Evolutionary conservation across 176 grass and related monocot genomes (phyloP).

Genomic region (Aechmea fasciata): DNA sequence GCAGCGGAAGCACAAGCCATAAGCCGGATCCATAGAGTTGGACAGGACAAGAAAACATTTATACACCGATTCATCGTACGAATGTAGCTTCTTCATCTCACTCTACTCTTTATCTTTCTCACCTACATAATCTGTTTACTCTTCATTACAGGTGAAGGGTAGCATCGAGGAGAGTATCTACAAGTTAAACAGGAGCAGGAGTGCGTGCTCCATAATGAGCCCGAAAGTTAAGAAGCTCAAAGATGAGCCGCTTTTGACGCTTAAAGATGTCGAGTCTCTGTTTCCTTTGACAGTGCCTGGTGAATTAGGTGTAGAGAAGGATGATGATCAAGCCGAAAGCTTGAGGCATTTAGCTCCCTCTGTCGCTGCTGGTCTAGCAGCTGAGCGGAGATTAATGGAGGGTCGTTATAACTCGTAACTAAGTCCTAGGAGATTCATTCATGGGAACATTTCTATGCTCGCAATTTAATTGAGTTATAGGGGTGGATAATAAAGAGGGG

Average conservation of each 20-base stretch:
- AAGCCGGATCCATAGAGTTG: conserved; percentile 82
- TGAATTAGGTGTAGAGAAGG: conserved; percentile 30
- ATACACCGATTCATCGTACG: conserved; percentile 86
- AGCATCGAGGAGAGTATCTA: conserved; percentile 92
- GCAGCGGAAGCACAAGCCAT: conserved; percentile 87
- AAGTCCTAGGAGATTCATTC: background rate
- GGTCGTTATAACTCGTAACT: conserved; percentile 21
- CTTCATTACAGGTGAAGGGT: conserved; percentile 54
- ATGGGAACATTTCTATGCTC: too few relatives aligned
- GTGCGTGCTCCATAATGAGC: conserved; percentile 50
- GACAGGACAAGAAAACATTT: conserved; percentile 89
- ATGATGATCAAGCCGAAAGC: conserved; percentile 23
- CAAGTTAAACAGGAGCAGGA: conserved; percentile 59
- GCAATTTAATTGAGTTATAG: background rate
- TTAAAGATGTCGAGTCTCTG: conserved; percentile 67
- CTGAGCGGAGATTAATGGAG: conserved; percentile 57
- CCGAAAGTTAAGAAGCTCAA: conserved; percentile 58
- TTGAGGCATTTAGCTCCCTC: conserved; percentile 64
- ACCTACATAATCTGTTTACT: background rate
- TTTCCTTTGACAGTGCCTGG: conserved; percentile 43
- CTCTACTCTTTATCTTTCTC: background rate
- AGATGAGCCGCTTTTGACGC: conserved; percentile 66
- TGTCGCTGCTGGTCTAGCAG: conserved; percentile 75
- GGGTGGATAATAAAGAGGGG: background rate
- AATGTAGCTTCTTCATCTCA: background rate